phyloP scores from a whole-genome alignment of 192 early-diverging fungal genomes.

The Backusella mclennaniae region DNA sequence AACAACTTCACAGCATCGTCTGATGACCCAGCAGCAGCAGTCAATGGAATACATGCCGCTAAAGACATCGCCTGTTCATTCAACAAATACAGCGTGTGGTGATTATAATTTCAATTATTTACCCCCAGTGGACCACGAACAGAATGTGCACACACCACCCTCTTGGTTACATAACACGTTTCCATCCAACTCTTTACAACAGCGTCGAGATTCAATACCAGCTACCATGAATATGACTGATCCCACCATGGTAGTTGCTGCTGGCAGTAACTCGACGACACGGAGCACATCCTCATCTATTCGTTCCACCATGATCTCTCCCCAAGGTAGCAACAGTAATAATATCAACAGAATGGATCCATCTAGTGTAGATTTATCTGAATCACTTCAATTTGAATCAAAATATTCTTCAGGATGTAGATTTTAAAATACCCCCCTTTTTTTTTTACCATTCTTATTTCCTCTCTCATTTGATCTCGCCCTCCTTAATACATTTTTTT shows the following conservation, averaged over 20 bases:
- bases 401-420: background rate
- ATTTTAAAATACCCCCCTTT: background rate
- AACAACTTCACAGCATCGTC: background rate
- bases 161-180: slow-evolving; percentile 4
- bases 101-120: background rate
- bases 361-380: background rate
- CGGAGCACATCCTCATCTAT: background rate
- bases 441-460: background rate
- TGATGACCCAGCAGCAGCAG: background rate
- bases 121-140: background rate
- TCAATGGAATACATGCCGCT: background rate
- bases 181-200: background rate
- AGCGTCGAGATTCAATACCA: slow-evolving; percentile 8
- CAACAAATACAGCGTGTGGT: background rate
- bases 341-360: background rate
- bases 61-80: slow-evolving; percentile 5
- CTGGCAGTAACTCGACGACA: slow-evolving; percentile 11
- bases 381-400: background rate
- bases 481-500: slow-evolving; percentile 3
- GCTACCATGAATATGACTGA: background rate
- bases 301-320: background rate
- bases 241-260: slow-evolving; percentile 1
- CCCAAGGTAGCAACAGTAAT: background rate
- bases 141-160: slow-evolving; percentile 8
- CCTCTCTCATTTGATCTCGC: background rate